phyloP scores from a whole-genome alignment of 768 basidiomycete species.

The Auriscalpium vulgare region DNA sequence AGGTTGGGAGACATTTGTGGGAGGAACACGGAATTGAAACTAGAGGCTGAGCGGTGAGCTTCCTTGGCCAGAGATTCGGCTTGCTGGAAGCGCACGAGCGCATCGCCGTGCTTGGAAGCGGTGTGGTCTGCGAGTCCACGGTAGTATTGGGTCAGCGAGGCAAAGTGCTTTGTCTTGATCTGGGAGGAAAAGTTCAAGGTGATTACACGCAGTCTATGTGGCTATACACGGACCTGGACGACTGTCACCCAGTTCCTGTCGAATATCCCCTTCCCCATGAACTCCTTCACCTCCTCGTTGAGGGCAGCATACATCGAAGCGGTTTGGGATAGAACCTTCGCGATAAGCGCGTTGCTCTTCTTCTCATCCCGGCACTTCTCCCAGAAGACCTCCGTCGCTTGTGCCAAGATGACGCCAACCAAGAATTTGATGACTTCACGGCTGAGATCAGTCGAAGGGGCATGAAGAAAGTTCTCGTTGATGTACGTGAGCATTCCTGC shows the following conservation, averaged over 20 bases:
- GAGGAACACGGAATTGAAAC: slow-evolving; percentile 65
- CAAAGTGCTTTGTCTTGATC: slow-evolving; percentile 90
- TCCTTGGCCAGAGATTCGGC: slow-evolving; percentile 82
- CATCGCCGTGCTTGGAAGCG: slow-evolving; percentile 77
- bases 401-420: slow-evolving; percentile 79
- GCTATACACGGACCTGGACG: slow-evolving; percentile 49
- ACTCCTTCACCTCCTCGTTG: slow-evolving; percentile 92
- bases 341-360: slow-evolving; percentile 67
- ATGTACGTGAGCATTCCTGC: slow-evolving; percentile 98
- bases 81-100: slow-evolving; percentile 68
- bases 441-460: slow-evolving; percentile 90
- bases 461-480: slow-evolving; percentile 99
- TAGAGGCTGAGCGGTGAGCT: slow-evolving; percentile 56
- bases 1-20: slow-evolving; percentile 72
- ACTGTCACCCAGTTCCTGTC: slow-evolving; percentile 91
- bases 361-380: slow-evolving; percentile 94
- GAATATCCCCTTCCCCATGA: slow-evolving; percentile 92
- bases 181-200: slow-evolving; percentile 23
- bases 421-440: slow-evolving; percentile 93
- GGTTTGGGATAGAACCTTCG: slow-evolving; percentile 80
- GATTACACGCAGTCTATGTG: not conserved
- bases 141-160: slow-evolving; percentile 80
- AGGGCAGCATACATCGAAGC: slow-evolving; percentile 74
- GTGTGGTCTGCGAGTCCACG: slow-evolving; percentile 72
- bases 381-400: slow-evolving; percentile 93